These are phyloP conservation scores for Solanum hybrid DNA, from an alignment of 305 asterid species.

Conservation along the genomic window DNA sequence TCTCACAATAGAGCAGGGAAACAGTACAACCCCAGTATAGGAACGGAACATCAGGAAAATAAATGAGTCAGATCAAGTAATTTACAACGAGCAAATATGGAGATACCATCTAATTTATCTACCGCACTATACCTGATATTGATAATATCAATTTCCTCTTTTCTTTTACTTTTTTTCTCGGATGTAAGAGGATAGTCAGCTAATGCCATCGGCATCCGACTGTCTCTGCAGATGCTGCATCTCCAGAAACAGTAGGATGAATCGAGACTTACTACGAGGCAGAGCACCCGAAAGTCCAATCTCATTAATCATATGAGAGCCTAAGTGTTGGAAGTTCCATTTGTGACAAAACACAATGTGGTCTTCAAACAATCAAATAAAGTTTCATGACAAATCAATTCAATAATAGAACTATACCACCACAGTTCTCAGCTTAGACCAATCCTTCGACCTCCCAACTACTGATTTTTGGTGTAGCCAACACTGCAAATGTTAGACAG, in stretches of 20 bases:
- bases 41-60: not conserved
- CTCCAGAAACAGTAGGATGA: not conserved
- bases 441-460: not conserved
- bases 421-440: not conserved
- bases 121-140: not conserved
- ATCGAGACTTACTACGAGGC: not conserved
- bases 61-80: not conserved
- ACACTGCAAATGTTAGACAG: conserved; percentile 1
- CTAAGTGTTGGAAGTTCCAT: not conserved
- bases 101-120: not conserved
- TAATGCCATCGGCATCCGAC: not conserved
- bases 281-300: not conserved
- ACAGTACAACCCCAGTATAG: not conserved
- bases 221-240: not conserved
- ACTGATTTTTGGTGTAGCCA: not conserved
- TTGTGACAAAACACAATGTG: not conserved
- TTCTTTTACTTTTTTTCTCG: not conserved
- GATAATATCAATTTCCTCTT: not conserved
- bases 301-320: not conserved
- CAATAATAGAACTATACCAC: not conserved
- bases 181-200: not conserved
- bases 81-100: not conserved
- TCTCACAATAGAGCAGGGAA: not conserved
- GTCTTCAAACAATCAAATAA: not conserved
- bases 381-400: not conserved